Percentiles rank a stretch among this genome's conserved stretches.
Evolutionary conservation across 352 stramenopile species (phyloP).

Genomic region (Phytophthora citricola): DNA sequence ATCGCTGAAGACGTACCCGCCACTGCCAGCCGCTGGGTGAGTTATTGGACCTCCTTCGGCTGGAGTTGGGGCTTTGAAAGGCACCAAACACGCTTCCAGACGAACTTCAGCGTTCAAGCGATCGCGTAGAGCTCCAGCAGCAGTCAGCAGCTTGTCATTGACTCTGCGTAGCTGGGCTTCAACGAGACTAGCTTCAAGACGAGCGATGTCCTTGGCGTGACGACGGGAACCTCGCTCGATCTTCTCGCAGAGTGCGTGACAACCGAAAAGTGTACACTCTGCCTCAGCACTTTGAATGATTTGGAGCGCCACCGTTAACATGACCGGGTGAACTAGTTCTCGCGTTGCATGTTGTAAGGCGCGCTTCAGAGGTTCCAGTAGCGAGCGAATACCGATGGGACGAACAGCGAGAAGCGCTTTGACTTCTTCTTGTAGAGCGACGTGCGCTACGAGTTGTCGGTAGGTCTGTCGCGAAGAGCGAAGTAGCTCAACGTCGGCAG

Average conservation of each 20-base stretch:
- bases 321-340: constrained; percentile 55
- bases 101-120: constrained; percentile 73
- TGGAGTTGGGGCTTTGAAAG: constrained; percentile 40
- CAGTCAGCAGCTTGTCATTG: constrained; percentile 63
- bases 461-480: constrained; percentile 66
- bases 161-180: constrained; percentile 57
- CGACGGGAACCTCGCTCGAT: constrained; percentile 66
- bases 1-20: constrained; percentile 63
- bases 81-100: constrained; percentile 63
- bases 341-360: constrained; percentile 55
- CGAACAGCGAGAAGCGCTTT: constrained; percentile 72
- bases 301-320: constrained; percentile 65
- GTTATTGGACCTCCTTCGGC: constrained; percentile 5
- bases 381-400: constrained; percentile 75
- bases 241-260: constrained; percentile 65
- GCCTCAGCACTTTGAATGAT: constrained; percentile 78
- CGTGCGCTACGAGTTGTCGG: constrained; percentile 72
- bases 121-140: constrained; percentile 53
- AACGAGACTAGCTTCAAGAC: constrained; percentile 66
- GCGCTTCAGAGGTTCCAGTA: constrained; percentile 68
- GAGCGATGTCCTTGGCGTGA: constrained; percentile 60
- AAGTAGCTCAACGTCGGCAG: constrained; percentile 61
- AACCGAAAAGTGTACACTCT: constrained; percentile 85
- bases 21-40: constrained; percentile 14
- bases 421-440: constrained; percentile 80